These are phyloP conservation scores for Brassica juncea DNA, from an alignment of 345 rosid species.

Conservation along the genomic window DNA sequence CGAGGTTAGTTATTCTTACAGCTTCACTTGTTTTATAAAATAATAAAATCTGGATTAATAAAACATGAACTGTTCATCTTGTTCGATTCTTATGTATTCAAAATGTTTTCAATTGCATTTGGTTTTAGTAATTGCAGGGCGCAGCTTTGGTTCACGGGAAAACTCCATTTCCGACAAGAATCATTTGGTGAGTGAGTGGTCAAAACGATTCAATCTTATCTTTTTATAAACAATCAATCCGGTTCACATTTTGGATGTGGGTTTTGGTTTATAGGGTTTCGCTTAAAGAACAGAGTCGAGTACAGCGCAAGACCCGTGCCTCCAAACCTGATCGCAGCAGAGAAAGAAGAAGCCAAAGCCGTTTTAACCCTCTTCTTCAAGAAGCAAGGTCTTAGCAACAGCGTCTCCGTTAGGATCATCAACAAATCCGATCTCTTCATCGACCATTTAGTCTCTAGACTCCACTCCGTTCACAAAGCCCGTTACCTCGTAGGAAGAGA, in stretches of 20 bases:
- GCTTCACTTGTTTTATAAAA: background rate
- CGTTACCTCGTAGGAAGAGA: slow-evolving; percentile 96
- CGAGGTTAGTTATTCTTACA: slow-evolving; percentile 33
- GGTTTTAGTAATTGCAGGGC: slow-evolving; percentile 18
- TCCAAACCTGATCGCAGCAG: slow-evolving; percentile 64
- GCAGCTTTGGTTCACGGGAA: slow-evolving; percentile 39
- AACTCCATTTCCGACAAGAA: slow-evolving; percentile 32
- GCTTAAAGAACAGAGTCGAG: slow-evolving; percentile 58
- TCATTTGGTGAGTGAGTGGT: slow-evolving; percentile 15
- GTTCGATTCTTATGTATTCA: background rate
- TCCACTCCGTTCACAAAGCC: slow-evolving; percentile 74
- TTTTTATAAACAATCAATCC: background rate
- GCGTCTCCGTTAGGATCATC: slow-evolving; percentile 61
- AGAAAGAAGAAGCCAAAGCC: slow-evolving; percentile 94
- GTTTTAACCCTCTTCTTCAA: slow-evolving; percentile 78
- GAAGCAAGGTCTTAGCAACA: slow-evolving; percentile 77
- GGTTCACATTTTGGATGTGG: background rate
- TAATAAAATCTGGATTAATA: background rate
- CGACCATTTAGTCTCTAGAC: slow-evolving; percentile 80
- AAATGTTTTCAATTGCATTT: background rate
- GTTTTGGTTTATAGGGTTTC: slow-evolving; percentile 38
- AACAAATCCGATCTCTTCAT: slow-evolving; percentile 73
- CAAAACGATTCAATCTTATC: background rate
- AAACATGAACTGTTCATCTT: background rate
- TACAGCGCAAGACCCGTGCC: slow-evolving; percentile 56